These are phyloP conservation scores for Chlorella ohadii DNA, from an alignment of 139 green algal genomes.

Conservation along the genomic window DNA sequence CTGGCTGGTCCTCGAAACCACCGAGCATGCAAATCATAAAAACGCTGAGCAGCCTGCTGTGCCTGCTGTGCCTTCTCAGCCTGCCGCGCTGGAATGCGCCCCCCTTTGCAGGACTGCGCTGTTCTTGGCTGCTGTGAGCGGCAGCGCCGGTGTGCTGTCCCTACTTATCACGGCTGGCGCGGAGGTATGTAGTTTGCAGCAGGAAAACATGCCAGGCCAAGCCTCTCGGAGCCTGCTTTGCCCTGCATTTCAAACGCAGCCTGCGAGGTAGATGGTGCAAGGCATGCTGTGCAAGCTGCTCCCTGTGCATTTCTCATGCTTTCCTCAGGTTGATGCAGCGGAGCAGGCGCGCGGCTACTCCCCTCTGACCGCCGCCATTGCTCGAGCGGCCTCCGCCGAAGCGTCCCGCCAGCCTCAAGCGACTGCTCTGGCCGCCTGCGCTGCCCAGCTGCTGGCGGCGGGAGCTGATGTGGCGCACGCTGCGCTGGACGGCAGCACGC, in stretches of 20 bases:
- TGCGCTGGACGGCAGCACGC: not conserved
- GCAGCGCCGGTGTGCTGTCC: not conserved
- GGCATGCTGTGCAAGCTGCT: not conserved
- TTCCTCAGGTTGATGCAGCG: not conserved
- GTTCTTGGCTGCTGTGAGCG: constrained; percentile 7
- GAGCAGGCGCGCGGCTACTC: not conserved
- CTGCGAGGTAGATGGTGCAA: too few relatives aligned
- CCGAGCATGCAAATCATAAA: too few relatives aligned
- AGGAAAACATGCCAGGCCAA: too few relatives aligned
- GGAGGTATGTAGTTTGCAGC: not conserved
- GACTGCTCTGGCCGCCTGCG: not conserved
- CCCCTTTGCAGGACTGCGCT: not conserved
- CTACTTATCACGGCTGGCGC: not conserved
- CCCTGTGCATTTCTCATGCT: not conserved
- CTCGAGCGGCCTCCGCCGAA: not conserved
- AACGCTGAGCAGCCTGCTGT: too few relatives aligned
- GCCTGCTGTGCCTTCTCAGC: too few relatives aligned
- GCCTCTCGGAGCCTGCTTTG: too few relatives aligned
- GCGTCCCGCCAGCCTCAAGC: not conserved
- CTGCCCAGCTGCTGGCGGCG: not conserved
- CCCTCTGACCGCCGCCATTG: not conserved
- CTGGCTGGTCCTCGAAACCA: too few relatives aligned
- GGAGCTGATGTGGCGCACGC: not conserved
- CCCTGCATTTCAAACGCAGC: too few relatives aligned
- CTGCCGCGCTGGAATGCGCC: too few relatives aligned